Evolutionary conservation across 495 filamentous ascomycete species (phyloP), one percentile per base, ranked within the genome.

Genomic region (Aspergillus hancockii): DNA sequence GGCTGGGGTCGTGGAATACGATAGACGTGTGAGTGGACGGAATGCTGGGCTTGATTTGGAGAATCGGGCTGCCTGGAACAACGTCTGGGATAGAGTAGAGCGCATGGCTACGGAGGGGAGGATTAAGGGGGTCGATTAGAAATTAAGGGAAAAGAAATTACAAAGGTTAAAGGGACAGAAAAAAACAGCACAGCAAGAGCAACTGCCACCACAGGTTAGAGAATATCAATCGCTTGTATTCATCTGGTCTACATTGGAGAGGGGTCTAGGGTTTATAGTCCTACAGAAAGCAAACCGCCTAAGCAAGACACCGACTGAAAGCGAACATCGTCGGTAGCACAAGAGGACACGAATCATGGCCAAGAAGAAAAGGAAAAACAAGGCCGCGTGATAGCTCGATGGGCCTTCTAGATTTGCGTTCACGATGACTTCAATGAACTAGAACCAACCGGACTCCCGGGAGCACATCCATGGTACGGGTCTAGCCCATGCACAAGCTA

Each of bases 391-490:
- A 75, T 66, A 28, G 63, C 56, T 43, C 41, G 49, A 67, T 69
- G 67, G 69, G 40, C 60, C 43, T 47, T 62, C 63, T 49, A 63
- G 60, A 62, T 62, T 55, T 66, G 59, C 49, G 64, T 69, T 73
- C 62, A 67, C 71, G 62, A 69, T 71, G 67, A 65, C 60, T 67
- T 67, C 64, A 65, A 59, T 52, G 65, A 66, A 61, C 71, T 58
- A 69, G 62, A 62, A 3, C 64, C 57, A 54, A 38, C 50, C 56
- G 55, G 59, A 57, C 30, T 45, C 41, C 59, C 57, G 62, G 45
- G 61, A 67, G 46, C 62, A n/a, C n/a, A 65, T 68, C 64, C 65
- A 67, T 58, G 66, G 66, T 55, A 63, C 57, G 36, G 51, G 52
- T 21, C 55, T 53, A 52, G 49, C 40, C 49, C 54, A 53, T 61